A percentile compares a stretch with the other conserved stretches of the same genome.
Evolutionary conservation across 2,329 filamentous ascomycete genomes (phyloP).

Genomic region (Fusarium sp.): DNA sequence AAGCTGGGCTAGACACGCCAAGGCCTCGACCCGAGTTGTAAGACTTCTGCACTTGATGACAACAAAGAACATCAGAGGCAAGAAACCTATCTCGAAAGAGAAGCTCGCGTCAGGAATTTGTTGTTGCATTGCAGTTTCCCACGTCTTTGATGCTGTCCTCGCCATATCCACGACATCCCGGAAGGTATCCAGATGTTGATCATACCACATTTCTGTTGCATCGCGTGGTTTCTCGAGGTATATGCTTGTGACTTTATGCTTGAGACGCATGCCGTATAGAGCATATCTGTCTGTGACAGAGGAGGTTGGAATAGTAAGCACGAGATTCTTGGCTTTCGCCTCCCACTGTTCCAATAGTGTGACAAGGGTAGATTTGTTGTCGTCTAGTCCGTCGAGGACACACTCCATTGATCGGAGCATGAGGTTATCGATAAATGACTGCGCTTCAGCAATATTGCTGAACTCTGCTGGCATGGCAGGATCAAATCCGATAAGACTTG

Average conservation of each 20-base stretch:
- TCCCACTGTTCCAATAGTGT: constrained; percentile 2
- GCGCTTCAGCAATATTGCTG: background rate
- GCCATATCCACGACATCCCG: background rate
- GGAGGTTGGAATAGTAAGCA: background rate
- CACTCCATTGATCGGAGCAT: background rate
- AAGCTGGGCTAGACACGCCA: background rate
- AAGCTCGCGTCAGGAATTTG: background rate
- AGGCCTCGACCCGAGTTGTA: background rate
- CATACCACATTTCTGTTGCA: constrained; percentile 11
- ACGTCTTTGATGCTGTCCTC: background rate
- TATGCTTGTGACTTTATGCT: background rate
- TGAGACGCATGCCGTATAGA: constrained; percentile 7
- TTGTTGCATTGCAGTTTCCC: background rate
- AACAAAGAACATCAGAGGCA: background rate
- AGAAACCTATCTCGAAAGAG: constrained; percentile 12
- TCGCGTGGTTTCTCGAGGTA: background rate
- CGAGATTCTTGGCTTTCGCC: background rate
- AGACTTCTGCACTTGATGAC: constrained; percentile 4
- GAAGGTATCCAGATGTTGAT: constrained; percentile 5
- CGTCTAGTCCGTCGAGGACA: background rate
- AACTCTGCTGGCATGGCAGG: background rate
- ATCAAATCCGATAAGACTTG: background rate
- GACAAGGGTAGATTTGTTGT: background rate
- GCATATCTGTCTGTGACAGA: background rate
- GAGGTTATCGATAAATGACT: background rate